A percentile compares a stretch with the other conserved stretches of the same genome.
These are phyloP conservation scores for Raddia guianensis DNA, from an alignment of 176 grass and related monocot genomes.

Conservation along the genomic window DNA sequence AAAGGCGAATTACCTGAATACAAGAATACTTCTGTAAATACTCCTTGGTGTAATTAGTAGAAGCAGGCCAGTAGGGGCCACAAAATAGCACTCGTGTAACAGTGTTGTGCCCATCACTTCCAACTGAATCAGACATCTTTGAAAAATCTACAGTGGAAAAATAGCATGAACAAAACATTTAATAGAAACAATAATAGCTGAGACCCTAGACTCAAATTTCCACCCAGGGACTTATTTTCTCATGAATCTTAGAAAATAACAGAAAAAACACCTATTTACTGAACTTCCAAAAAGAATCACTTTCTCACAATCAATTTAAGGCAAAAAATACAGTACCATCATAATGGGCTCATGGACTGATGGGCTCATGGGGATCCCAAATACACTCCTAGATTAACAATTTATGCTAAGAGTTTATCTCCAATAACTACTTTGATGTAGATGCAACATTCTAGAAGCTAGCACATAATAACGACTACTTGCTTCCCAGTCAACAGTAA, in stretches of 20 bases:
- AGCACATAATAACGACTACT: not conserved
- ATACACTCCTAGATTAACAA: not conserved
- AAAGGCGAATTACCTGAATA: constrained; percentile 62
- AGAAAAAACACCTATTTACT: not conserved
- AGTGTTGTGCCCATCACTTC: constrained; percentile 6
- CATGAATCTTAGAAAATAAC: not conserved
- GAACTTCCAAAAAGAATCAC: not conserved
- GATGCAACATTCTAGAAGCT: not conserved
- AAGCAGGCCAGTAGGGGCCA: constrained; percentile 61
- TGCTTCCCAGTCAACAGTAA: not conserved
- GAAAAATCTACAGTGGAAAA: constrained; percentile 50
- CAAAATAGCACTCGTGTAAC: constrained; percentile 78
- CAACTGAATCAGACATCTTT: constrained; percentile 46
- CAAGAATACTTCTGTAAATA: constrained; percentile 78
- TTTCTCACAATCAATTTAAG: not conserved
- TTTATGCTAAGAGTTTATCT: not conserved
- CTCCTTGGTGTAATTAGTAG: constrained; percentile 73
- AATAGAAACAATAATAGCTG: not conserved
- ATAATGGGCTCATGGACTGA: not conserved
- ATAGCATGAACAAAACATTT: not conserved
- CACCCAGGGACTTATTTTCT: not conserved
- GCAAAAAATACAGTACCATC: not conserved
- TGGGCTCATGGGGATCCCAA: not conserved
- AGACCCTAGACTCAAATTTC: not conserved
- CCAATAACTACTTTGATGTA: not conserved